Conservation (phyloP, 306 rosid species). For the Comarum palustre region DNA sequence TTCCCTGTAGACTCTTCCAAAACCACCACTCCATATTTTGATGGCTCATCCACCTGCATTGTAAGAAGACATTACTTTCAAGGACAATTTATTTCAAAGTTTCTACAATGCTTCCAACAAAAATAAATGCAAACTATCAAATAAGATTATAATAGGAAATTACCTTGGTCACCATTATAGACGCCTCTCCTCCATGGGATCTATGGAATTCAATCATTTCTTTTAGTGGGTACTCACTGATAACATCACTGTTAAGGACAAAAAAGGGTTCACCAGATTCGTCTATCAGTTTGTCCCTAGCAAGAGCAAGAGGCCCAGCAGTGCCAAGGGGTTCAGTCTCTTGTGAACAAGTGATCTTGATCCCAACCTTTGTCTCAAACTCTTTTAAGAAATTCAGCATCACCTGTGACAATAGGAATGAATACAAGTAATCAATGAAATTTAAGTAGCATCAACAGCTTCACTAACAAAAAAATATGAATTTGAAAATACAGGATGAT, state of each 20-base stretch:
- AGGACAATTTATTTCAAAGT: constrained; percentile 11
- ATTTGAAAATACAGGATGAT: not conserved
- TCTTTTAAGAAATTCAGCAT: constrained; percentile 97
- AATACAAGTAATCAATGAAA: constrained; percentile 18
- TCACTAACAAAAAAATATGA: not conserved
- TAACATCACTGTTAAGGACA: constrained; percentile 98
- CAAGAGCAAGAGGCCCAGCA: constrained; percentile 99
- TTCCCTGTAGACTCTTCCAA: constrained; percentile 81
- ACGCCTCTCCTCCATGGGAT: constrained; percentile 96
- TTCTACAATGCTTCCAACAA: not conserved
- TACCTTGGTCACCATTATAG: constrained; percentile 99
- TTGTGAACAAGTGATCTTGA: constrained; percentile 97
- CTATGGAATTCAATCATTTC: constrained; percentile 90
- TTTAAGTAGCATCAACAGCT: constrained; percentile 18
- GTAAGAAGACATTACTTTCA: constrained; percentile 29
- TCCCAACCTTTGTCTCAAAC: constrained; percentile 79
- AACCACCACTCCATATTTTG: constrained; percentile 96
- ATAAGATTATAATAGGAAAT: not conserved
- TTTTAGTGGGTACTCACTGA: constrained; percentile 90
- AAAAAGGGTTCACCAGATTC: constrained; percentile 86
- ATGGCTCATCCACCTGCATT: constrained; percentile 93
- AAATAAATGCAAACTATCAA: not conserved
- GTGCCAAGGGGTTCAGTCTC: constrained; percentile 99
- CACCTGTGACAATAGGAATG: constrained; percentile 50
- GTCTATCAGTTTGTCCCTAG: constrained; percentile 88